Evolutionary conservation across 2,329 filamentous ascomycete genomes (phyloP).

Genomic region (Stagonosporopsis tanaceti): DNA sequence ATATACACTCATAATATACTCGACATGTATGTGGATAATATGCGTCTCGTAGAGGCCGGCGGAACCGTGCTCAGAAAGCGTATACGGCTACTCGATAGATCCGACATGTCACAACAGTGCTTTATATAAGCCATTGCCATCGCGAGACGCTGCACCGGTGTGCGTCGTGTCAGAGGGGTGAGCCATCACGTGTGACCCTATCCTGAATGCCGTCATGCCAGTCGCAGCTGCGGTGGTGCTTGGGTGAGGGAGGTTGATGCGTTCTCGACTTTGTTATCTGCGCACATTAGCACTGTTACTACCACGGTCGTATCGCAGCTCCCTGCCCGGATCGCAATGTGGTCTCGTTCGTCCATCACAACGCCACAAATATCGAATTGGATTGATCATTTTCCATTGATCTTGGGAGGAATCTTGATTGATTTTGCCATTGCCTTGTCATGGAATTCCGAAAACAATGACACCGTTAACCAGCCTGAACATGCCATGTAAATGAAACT

Average conservation of each 20-base stretch:
- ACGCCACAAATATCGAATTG: conserved; percentile 10
- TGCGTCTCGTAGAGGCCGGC: too few relatives aligned
- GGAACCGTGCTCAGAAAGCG: too few relatives aligned
- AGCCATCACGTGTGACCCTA: neutral
- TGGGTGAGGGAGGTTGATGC: neutral
- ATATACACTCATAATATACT: too few relatives aligned
- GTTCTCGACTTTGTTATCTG: neutral
- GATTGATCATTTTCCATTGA: conserved; percentile 49
- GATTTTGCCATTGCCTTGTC: conserved; percentile 49
- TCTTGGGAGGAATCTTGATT: conserved; percentile 50
- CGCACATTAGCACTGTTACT: neutral
- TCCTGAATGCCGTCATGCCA: neutral
- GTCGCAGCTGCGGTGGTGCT: neutral
- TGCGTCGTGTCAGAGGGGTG: neutral
- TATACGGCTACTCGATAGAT: too few relatives aligned
- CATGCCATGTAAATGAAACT: conserved; percentile 48
- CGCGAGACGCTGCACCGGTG: neutral
- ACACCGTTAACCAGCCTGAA: conserved; percentile 50
- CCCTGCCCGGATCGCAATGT: neutral
- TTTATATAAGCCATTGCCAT: neutral
- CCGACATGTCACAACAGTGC: neutral
- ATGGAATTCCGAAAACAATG: conserved; percentile 48
- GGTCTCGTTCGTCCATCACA: conserved; percentile 12
- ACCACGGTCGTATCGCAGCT: neutral
- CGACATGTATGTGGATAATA: too few relatives aligned